phyloP scores from a whole-genome alignment of 495 filamentous ascomycete species.

The Penicillium salamii region DNA sequence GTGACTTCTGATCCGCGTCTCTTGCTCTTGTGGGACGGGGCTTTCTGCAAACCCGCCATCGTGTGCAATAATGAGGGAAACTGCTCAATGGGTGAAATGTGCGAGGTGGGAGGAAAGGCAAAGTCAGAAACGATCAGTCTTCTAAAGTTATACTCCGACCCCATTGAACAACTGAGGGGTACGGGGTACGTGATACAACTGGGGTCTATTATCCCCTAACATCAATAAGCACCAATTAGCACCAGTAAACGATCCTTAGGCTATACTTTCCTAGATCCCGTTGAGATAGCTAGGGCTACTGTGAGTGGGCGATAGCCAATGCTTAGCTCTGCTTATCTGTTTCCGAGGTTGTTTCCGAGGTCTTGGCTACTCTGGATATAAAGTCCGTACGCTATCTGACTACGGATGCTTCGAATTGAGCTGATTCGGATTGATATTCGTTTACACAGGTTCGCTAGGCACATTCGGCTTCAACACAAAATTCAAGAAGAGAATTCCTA shows the following conservation, averaged over 20 bases:
- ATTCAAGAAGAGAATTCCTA: constrained; percentile 1
- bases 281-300: neutral
- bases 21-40: constrained; percentile 5
- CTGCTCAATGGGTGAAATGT: too few species aligned
- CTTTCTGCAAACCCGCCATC: constrained; percentile 13
- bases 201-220: too few species aligned
- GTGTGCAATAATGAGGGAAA: neutral
- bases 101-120: too few species aligned
- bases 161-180: neutral
- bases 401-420: neutral
- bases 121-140: too few species aligned
- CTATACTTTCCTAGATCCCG: too few species aligned
- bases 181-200: neutral
- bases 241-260: too few species aligned
- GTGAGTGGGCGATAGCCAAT: constrained; percentile 5
- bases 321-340: constrained; percentile 2
- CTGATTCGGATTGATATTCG: neutral
- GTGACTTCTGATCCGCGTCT: constrained; percentile 5
- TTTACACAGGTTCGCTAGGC: neutral
- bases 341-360: neutral
- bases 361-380: too few species aligned
- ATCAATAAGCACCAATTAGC: too few species aligned
- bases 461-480: constrained; percentile 1
- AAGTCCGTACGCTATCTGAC: too few species aligned
- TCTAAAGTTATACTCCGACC: too few species aligned